Conservation (phyloP, 768 basidiomycete genomes). For the Crassisporium funariophilum region DNA sequence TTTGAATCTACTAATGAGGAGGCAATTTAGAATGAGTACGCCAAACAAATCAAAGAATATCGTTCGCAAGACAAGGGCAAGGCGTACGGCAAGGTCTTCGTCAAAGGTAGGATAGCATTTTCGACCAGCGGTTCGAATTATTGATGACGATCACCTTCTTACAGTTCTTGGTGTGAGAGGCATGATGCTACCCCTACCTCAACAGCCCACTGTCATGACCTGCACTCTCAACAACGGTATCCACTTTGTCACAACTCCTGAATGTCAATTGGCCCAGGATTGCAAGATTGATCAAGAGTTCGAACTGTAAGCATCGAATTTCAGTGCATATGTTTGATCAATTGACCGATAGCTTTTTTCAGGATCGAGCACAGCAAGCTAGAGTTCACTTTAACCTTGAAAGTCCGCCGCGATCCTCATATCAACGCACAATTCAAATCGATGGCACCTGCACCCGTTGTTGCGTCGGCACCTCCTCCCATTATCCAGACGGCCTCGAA, state of each 20-base stretch:
- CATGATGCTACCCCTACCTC: slow-evolving; percentile 77
- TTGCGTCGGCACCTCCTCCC: slow-evolving; percentile 34
- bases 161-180: slow-evolving; percentile 77
- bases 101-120: slow-evolving; percentile 61
- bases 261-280: slow-evolving; percentile 58
- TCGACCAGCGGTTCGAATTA: background rate
- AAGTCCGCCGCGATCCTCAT: slow-evolving; percentile 85
- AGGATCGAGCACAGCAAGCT: slow-evolving; percentile 94
- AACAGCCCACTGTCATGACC: slow-evolving; percentile 71
- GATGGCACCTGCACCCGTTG: slow-evolving; percentile 40
- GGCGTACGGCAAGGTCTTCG: slow-evolving; percentile 90
- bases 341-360: slow-evolving; percentile 2
- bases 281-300: slow-evolving; percentile 85
- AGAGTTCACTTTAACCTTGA: slow-evolving; percentile 90
- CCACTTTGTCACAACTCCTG: slow-evolving; percentile 91
- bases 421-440: slow-evolving; percentile 78
- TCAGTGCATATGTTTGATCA: background rate
- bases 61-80: slow-evolving; percentile 80
- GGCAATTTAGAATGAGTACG: slow-evolving; percentile 79
- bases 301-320: slow-evolving; percentile 63
- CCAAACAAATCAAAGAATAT: slow-evolving; percentile 85
- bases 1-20: slow-evolving; percentile 9
- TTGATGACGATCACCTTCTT: slow-evolving; percentile 12
- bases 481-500: slow-evolving; percentile 54
- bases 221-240: slow-evolving; percentile 97